A percentile compares a stretch with the other conserved stretches of the same genome.
Evolutionary conservation across 2,329 filamentous ascomycete genomes (phyloP).

Genomic region (Fusarium nurragi): DNA sequence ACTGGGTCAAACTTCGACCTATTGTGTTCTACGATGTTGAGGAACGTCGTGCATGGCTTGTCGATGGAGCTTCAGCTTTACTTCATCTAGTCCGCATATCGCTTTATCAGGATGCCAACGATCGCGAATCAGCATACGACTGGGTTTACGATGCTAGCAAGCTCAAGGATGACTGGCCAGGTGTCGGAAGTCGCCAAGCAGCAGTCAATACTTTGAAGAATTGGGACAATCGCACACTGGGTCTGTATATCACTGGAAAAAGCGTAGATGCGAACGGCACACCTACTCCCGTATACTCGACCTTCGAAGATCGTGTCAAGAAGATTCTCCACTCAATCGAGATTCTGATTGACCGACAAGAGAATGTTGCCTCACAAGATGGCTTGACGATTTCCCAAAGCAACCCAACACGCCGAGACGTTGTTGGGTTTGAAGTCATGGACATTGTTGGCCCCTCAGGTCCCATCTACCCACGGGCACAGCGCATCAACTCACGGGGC

Average conservation of each 20-base stretch:
- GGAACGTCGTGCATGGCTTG: conserved; percentile 11
- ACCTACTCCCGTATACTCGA: not conserved
- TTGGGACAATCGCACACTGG: conserved; percentile 9
- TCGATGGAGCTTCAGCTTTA: conserved; percentile 24
- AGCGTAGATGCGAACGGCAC: not conserved
- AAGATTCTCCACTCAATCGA: conserved; percentile 5
- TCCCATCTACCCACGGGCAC: not conserved
- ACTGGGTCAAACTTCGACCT: conserved; percentile 11
- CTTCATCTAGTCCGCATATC: conserved; percentile 26
- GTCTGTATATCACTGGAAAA: not conserved
- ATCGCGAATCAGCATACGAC: conserved; percentile 20
- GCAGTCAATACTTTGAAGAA: conserved; percentile 10
- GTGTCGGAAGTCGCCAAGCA: not conserved
- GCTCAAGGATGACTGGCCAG: conserved; percentile 6
- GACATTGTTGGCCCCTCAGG: conserved; percentile 1
- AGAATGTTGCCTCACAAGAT: not conserved
- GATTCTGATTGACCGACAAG: conserved; percentile 3
- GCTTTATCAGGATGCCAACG: not conserved
- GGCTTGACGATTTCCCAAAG: conserved; percentile 6
- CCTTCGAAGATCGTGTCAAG: not conserved
- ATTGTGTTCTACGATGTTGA: conserved; percentile 14
- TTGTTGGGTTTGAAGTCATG: conserved; percentile 9
- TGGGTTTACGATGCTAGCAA: conserved; percentile 12
- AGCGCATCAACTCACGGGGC: conserved; percentile 3
- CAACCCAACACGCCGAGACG: conserved; percentile 5